Evolutionary conservation across 306 rosid species (phyloP), one percentile per base, ranked within the genome.

Genomic region (Trichosanthes cucumerina): DNA sequence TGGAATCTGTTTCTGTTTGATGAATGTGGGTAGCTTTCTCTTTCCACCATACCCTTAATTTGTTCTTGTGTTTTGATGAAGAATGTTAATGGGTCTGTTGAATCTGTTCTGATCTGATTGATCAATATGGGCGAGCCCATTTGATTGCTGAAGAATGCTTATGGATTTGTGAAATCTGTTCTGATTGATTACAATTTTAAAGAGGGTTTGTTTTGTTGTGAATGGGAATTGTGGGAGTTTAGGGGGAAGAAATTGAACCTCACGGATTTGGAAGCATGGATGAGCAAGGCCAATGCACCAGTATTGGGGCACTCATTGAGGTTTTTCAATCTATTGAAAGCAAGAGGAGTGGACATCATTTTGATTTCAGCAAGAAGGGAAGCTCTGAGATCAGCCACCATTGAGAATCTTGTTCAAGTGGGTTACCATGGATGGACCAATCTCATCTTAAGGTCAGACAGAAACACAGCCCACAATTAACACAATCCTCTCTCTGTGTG

Each of bases 401-500:
- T 86, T 66, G 88, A 87, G 73, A 91, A 88, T 74, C 91, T 90
- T 58, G 82, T 91, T 26, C 81, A 60, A 8, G 91, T 88, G 79
- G 97, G 90, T 7, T 89, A 78, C 57, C 73, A 87, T 84, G 94
- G 94, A 9, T 88, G 92, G 91, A 80, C 86, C n/a, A 81, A 78
- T 71, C 87, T 90, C 62, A 26, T 84, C 28, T 76, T 90, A 16
- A 88, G 92, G 97, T 87, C 2, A 73, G 10, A 19, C 2, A 73
- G 10, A 19, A 1, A 19, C 50, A 46, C 21, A 52, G 6, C 34
- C 33, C 71, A 8, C 0, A 34, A 18, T 36, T 65, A 28, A 38
- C 1, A 65, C 33, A 54, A 18, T 65, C 28, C 0, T 65, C 2
- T 18, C 11, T 79, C 41, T 63, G 31, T 63, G 31, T 34, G 10